Percentiles rank a stretch among this genome's conserved stretches.
These are phyloP conservation scores for Monilinia polystroma DNA, from an alignment of 2,329 filamentous ascomycete species.

Conservation along the genomic window DNA sequence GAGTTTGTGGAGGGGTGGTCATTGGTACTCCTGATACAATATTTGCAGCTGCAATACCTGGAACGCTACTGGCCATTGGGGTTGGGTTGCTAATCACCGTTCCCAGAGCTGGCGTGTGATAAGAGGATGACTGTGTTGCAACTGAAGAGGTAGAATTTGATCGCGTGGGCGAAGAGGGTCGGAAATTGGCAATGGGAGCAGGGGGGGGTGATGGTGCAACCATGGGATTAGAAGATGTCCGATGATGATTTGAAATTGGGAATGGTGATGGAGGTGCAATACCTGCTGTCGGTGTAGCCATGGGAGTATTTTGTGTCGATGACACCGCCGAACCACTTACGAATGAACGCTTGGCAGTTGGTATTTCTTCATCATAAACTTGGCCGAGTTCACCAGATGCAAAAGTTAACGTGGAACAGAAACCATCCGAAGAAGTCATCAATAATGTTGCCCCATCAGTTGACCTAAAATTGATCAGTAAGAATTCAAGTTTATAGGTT, in stretches of 20 bases:
- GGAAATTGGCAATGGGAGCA: constrained; percentile 50
- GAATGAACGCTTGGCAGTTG: constrained; percentile 47
- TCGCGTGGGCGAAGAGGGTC: constrained; percentile 74
- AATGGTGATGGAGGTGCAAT: constrained; percentile 63
- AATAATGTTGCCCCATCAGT: constrained; percentile 75
- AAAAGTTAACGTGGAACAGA: constrained; percentile 91
- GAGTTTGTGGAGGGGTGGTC: constrained; percentile 89
- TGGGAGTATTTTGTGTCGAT: constrained; percentile 64
- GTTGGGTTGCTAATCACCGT: constrained; percentile 72
- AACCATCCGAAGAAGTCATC: constrained; percentile 97
- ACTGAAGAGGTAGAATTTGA: constrained; percentile 86
- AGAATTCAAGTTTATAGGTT: background rate
- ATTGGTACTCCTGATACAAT: constrained; percentile 56
- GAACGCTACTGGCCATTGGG: constrained; percentile 73
- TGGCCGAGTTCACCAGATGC: constrained; percentile 80
- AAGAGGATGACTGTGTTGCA: constrained; percentile 59
- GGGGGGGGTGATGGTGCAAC: constrained; percentile 60
- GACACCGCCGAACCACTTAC: constrained; percentile 43
- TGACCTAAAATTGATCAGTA: constrained; percentile 53
- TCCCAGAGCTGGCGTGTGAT: constrained; percentile 42
- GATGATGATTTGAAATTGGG: constrained; percentile 49
- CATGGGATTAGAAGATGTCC: constrained; percentile 54
- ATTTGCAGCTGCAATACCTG: constrained; percentile 71
- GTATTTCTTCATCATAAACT: constrained; percentile 68
- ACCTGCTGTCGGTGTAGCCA: constrained; percentile 65